Base-by-base conservation (phyloP, 106 monocot genomes). In the Acorus gramineus region DNA sequence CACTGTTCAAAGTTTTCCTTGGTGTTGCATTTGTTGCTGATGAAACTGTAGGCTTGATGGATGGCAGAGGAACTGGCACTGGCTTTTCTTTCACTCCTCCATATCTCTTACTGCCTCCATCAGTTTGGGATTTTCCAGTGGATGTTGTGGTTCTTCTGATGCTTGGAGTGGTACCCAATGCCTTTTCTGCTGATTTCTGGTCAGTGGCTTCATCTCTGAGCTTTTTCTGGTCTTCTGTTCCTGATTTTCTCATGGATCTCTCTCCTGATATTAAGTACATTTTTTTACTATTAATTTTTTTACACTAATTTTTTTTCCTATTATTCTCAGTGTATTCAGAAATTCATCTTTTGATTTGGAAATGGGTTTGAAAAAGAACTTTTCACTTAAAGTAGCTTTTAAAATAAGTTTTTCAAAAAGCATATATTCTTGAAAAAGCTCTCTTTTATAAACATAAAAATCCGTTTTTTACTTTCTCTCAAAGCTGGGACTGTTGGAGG, bases 91-190 rank as follows among this genome's bases (percentile, higher is more conserved):
- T 52, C 43, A 46, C 57, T 47, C 49, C 47, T 62, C 60, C 79
- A 74, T 47, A 64, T 49, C 42, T 69, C 46, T 76, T 80, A 66
- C 67, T 79, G n/a, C 55, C 76, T 14, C 28, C 68, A 2, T 77
- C 70, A 68, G 78, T 78, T 63, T 54, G 68, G 44, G 66, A 71
- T 11, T 74, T 82, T 44, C 69, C 76, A 13, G 85, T 68, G 57
- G 77, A 81, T 46, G 83, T 79, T 50, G 85, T 60, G 11, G 75
- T 76, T 64, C 62, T 82, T 60, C 74, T 85, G 14, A 67, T 56
- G 10, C 46, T 62, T 44, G 73, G 67, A 14, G 60, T 60, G 51
- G 67, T 50, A 47, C 63, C 60, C 59, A 11, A 55, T 52, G 48
- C 57, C 49, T 75, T 81, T 51, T 59, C 74, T 62, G 67, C 46